These are phyloP conservation scores for Geosmithia morbida DNA, from an alignment of 2,329 filamentous ascomycete genomes.

Conservation along the genomic window DNA sequence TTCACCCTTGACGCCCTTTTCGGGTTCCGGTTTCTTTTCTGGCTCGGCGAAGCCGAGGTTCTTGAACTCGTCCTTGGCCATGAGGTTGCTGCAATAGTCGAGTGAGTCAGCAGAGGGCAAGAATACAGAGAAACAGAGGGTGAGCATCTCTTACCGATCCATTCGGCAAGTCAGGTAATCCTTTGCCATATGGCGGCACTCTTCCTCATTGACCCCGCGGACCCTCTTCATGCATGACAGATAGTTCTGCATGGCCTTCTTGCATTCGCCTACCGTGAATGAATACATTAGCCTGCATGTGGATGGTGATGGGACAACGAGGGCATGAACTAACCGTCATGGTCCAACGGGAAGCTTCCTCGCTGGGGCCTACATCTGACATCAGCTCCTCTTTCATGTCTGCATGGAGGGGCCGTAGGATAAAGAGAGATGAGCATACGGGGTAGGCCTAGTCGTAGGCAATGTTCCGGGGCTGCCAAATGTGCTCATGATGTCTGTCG, in stretches of 20 bases:
- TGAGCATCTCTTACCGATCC: constrained; percentile 54
- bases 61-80: constrained; percentile 90
- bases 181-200: constrained; percentile 78
- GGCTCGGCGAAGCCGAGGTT: constrained; percentile 63
- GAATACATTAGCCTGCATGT: neutral
- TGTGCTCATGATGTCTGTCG: constrained; percentile 32
- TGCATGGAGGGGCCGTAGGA: neutral
- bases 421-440: constrained; percentile 32
- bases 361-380: constrained; percentile 55
- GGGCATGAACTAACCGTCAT: constrained; percentile 44
- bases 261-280: constrained; percentile 64
- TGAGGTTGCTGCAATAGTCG: constrained; percentile 54
- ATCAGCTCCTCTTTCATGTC: neutral
- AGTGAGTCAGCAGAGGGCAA: neutral
- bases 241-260: constrained; percentile 72
- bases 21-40: constrained; percentile 9
- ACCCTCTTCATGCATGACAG: constrained; percentile 75
- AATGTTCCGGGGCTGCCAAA: constrained; percentile 60
- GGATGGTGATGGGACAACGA: neutral
- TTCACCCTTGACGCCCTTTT: constrained; percentile 21
- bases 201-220: constrained; percentile 70
- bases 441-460: constrained; percentile 51
- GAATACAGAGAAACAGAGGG: neutral
- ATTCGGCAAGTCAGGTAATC: constrained; percentile 83
- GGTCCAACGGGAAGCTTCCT: constrained; percentile 91